phyloP scores from a whole-genome alignment of 257 asterid species.

The Ballota nigra region DNA sequence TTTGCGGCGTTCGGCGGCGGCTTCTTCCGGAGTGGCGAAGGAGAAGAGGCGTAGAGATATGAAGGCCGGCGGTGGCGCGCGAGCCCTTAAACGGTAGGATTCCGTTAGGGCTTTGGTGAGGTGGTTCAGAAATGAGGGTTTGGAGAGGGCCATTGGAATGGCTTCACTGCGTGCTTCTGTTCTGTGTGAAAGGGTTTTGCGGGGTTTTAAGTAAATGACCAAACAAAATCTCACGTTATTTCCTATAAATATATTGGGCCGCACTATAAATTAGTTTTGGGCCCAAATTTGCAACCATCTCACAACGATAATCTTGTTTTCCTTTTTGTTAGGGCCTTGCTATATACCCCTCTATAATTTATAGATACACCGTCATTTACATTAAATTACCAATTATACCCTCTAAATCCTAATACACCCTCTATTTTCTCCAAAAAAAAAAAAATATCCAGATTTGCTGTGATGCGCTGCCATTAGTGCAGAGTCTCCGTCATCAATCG shows the following conservation, averaged over 20 bases:
- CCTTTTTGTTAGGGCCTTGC: too few relatives aligned
- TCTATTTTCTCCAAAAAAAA: too few relatives aligned
- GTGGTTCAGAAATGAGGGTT: constrained; percentile 50
- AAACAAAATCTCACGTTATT: neutral
- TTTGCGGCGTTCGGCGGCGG: constrained; percentile 92
- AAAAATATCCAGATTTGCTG: too few relatives aligned
- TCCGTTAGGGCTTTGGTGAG: constrained; percentile 49
- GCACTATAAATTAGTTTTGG: too few relatives aligned
- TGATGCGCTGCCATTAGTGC: too few relatives aligned
- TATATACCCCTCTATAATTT: too few relatives aligned
- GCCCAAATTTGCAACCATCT: neutral
- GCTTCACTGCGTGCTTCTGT: constrained; percentile 2
- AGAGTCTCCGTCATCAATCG: too few relatives aligned
- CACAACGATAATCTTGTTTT: too few relatives aligned
- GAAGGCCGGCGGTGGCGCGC: constrained; percentile 36
- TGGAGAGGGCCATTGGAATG: constrained; percentile 67
- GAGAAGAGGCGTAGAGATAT: constrained; percentile 63
- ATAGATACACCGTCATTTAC: too few relatives aligned
- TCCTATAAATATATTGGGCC: constrained; percentile 10
- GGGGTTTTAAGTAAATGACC: neutral
- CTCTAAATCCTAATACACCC: too few relatives aligned
- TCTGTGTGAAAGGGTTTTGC: neutral
- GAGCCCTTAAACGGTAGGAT: constrained; percentile 29
- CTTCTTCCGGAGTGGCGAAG: constrained; percentile 94
- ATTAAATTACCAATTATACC: too few relatives aligned